Conservation (phyloP, 1,284 basidiomycete genomes). For the Grifola frondosa region DNA sequence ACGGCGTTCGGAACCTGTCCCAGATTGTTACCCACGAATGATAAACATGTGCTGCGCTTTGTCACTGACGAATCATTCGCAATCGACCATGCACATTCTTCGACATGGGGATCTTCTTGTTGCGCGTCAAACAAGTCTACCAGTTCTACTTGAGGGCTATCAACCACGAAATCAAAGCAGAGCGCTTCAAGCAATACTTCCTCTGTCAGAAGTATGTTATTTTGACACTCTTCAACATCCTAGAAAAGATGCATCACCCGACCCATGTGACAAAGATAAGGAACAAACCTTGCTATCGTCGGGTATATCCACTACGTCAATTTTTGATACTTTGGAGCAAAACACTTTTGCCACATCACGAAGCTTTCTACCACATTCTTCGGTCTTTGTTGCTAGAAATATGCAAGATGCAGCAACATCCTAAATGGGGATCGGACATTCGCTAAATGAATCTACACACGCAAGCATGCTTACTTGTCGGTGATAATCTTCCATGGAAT, state of each 20-base stretch:
- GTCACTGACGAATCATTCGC: conserved; percentile 78
- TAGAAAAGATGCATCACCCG: conserved; percentile 27
- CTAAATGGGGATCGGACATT: conserved; percentile 40
- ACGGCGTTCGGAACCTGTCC: conserved; percentile 68
- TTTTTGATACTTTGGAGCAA: conserved; percentile 65
- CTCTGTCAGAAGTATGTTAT: conserved; percentile 75
- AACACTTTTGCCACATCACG: conserved; percentile 79
- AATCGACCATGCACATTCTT: conserved; percentile 79
- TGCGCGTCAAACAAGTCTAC: conserved; percentile 62
- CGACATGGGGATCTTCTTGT: conserved; percentile 46
- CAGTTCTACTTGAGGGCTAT: conserved; percentile 78
- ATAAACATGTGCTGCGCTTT: background rate
- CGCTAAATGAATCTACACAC: background rate
- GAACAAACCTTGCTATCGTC: conserved; percentile 57
- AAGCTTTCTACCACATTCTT: conserved; percentile 86
- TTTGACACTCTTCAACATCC: conserved; percentile 76
- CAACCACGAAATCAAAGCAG: conserved; percentile 89
- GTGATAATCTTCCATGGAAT: conserved; percentile 81
- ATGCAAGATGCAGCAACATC: conserved; percentile 88
- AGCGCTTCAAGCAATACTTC: conserved; percentile 85
- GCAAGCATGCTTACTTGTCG: conserved; percentile 54
- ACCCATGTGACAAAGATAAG: background rate
- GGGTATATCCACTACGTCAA: conserved; percentile 55
- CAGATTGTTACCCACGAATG: background rate
- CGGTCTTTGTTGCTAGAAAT: conserved; percentile 90